Evolutionary conservation across 2,329 filamentous ascomycete genomes (phyloP), one percentile per base, ranked within the genome.

Genomic region (Microdochium nivale): DNA sequence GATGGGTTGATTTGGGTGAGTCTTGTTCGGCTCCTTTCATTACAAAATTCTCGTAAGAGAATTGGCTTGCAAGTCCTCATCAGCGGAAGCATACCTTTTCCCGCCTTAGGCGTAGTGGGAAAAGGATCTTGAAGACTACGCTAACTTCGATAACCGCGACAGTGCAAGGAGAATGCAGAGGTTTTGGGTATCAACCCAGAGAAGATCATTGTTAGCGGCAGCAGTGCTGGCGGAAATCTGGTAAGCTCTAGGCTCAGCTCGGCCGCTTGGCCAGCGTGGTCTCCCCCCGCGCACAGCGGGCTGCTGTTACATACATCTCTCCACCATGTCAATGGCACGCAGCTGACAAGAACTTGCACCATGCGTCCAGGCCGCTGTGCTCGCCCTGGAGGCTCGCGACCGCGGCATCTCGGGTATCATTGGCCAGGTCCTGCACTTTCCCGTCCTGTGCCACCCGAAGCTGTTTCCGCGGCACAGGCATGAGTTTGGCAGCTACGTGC

Each of bases 211-310:
- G 54, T 78, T 16, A 71, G 71, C 0, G 76, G 75, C 13, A 73
- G 76, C 40, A 77, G 75, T 43, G 74, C 75, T 0, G 75, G 75
- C 25, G 75, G 70, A 3, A 78, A 77, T 48, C 60, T 78, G 3
- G 70, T 70, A 9, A 65, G 63, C 54, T n/a, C 27, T 5, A 30
- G n/a, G n/a, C n/a, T n/a, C n/a, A n/a, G n/a, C n/a, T n/a, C n/a
- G n/a, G n/a, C n/a, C n/a, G n/a, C n/a, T n/a, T n/a, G n/a, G n/a
- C n/a, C n/a, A n/a, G n/a, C n/a, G n/a, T n/a, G n/a, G n/a, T n/a
- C n/a, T n/a, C n/a, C n/a, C n/a, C n/a, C n/a, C n/a, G n/a, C n/a
- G n/a, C n/a, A n/a, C n/a, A n/a, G n/a, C n/a, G n/a, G n/a, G n/a
- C n/a, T n/a, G n/a, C n/a, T n/a, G n/a, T n/a, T n/a, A 5, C 27